These are phyloP conservation scores for Penicillium canescens DNA, from an alignment of 495 filamentous ascomycete genomes.

Conservation along the genomic window DNA sequence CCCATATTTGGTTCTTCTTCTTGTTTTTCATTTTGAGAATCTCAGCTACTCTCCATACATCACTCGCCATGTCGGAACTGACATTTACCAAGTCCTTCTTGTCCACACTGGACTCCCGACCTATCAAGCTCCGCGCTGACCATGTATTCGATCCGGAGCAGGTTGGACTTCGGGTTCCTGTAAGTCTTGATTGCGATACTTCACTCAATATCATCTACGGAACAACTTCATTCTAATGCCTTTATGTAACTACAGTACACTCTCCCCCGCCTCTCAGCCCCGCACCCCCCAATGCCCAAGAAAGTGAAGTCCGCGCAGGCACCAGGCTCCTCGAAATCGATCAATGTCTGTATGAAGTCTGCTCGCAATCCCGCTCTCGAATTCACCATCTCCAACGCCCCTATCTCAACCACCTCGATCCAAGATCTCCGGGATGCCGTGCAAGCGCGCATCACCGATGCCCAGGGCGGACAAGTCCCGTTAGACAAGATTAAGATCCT, in stretches of 20 bases:
- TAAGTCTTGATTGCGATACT: slow-evolving; percentile 43
- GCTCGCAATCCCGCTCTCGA: slow-evolving; percentile 70
- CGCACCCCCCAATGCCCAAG: slow-evolving; percentile 52
- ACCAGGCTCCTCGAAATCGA: slow-evolving; percentile 47
- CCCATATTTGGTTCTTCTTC: not conserved
- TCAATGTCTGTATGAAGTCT: slow-evolving; percentile 68
- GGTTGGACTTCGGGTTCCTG: slow-evolving; percentile 67
- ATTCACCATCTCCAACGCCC: slow-evolving; percentile 56
- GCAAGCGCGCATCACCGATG: slow-evolving; percentile 43
- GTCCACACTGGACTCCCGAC: slow-evolving; percentile 70
- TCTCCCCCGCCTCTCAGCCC: slow-evolving; percentile 46
- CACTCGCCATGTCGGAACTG: slow-evolving; percentile 73
- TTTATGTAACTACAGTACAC: slow-evolving; percentile 36
- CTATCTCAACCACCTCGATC: slow-evolving; percentile 64
- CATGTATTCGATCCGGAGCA: slow-evolving; percentile 81
- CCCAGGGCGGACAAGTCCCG: slow-evolving; percentile 30
- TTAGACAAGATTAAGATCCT: slow-evolving; percentile 80
- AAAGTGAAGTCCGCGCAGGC: slow-evolving; percentile 41
- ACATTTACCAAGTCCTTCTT: slow-evolving; percentile 84
- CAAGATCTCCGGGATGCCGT: slow-evolving; percentile 71
- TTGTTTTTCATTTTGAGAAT: not conserved
- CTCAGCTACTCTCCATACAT: not conserved
- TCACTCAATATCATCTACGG: not conserved
- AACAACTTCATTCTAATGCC: slow-evolving; percentile 6
- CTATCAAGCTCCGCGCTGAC: slow-evolving; percentile 75